phyloP scores from a whole-genome alignment of 2,329 filamentous ascomycete genomes.

The Pyrenochaeta sp. region DNA sequence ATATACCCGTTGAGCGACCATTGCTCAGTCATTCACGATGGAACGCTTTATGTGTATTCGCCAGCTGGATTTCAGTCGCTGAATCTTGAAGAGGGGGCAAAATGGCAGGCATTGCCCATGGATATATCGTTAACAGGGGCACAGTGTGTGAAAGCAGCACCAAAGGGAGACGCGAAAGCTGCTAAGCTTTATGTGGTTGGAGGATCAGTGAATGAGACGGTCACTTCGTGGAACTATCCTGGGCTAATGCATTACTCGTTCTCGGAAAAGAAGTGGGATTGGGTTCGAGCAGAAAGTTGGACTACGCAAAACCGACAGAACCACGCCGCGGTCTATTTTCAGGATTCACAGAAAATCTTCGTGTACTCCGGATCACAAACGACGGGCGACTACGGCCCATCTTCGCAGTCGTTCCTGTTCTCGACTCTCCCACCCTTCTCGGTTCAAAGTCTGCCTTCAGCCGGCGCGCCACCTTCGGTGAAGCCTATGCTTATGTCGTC shows the following conservation, averaged over 20 bases:
- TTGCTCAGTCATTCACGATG: conserved; percentile 82
- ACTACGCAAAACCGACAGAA: conserved; percentile 73
- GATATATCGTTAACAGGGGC: conserved; percentile 77
- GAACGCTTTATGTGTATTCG: conserved; percentile 86
- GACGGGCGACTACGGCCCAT: conserved; percentile 62
- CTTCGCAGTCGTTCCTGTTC: conserved; percentile 80
- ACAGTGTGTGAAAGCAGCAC: conserved; percentile 76
- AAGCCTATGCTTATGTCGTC: conserved; percentile 78
- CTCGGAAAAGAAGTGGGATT: conserved; percentile 65
- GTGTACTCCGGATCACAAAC: conserved; percentile 81
- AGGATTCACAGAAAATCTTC: conserved; percentile 74
- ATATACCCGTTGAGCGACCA: conserved; percentile 74
- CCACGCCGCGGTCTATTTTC: conserved; percentile 80
- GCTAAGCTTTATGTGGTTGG: conserved; percentile 83
- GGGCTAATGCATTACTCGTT: conserved; percentile 78
- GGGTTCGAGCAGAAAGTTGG: conserved; percentile 57
- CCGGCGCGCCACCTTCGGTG: conserved; percentile 66
- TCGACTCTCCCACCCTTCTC: conserved; percentile 70
- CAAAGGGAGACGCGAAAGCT: conserved; percentile 63
- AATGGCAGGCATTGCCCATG: conserved; percentile 73
- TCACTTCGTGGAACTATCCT: conserved; percentile 63
- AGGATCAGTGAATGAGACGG: conserved; percentile 59
- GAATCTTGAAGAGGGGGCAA: conserved; percentile 70
- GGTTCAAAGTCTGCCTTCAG: conserved; percentile 61
- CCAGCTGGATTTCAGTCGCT: conserved; percentile 78